phyloP scores from a whole-genome alignment of 805 yeast species.

The Candida manassasensis region DNA sequence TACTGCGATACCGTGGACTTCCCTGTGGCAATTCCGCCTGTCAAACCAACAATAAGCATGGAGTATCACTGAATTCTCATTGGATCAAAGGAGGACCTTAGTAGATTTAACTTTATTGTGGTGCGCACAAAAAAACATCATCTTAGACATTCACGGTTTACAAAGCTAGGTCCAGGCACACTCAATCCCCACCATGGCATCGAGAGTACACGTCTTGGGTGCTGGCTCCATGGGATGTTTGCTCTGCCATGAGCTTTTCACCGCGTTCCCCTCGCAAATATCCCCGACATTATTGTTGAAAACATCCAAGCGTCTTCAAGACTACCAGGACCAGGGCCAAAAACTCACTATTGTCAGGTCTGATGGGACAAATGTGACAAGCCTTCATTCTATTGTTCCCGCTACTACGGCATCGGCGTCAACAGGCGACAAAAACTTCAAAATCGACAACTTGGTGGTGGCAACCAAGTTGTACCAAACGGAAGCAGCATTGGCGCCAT shows the following conservation, averaged over 20 bases:
- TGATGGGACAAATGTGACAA: constrained; percentile 14
- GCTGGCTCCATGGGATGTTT: constrained; percentile 52
- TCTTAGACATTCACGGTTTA: too few species aligned
- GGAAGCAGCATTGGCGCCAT: constrained; percentile 52
- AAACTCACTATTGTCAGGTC: constrained; percentile 25
- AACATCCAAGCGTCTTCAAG: constrained; percentile 36
- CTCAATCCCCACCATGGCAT: constrained; percentile 7
- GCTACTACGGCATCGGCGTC: constrained; percentile 22
- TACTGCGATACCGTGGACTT: constrained; percentile 80
- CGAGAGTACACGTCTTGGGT: constrained; percentile 40
- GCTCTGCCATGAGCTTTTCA: constrained; percentile 42
- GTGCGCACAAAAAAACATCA: too few species aligned
- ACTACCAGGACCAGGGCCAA: constrained; percentile 39
- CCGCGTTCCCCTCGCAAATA: constrained; percentile 35
- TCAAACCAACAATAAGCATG: constrained; percentile 91
- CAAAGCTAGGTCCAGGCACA: too few species aligned
- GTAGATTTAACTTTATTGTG: too few species aligned
- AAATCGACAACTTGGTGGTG: constrained; percentile 59
- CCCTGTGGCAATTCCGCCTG: constrained; percentile 98
- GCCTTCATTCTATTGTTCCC: constrained; percentile 11
- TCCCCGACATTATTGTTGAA: constrained; percentile 31
- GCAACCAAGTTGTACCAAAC: constrained; percentile 82
- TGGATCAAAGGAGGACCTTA: too few species aligned
- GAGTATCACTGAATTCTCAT: neutral
- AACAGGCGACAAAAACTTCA: constrained; percentile 6